Evolutionary conservation across 352 stramenopile species (phyloP).

Genomic region (Phytophthora citrophthora): DNA sequence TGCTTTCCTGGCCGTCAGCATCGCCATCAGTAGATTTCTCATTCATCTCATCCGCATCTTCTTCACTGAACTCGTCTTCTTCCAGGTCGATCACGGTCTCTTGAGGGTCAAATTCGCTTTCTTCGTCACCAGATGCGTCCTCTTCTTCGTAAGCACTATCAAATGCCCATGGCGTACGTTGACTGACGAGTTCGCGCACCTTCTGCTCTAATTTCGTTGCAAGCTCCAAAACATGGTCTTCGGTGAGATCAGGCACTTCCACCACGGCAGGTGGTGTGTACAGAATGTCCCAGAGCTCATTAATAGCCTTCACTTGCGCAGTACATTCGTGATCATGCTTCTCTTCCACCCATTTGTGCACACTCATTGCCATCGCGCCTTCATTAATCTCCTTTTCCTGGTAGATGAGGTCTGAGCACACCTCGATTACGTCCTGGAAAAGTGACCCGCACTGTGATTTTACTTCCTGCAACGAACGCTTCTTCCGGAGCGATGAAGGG

Average conservation of each 20-base stretch:
- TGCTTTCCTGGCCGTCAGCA: constrained; percentile 14
- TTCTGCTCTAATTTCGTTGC: constrained; percentile 49
- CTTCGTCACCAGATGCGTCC: constrained; percentile 22
- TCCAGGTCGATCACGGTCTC: constrained; percentile 27
- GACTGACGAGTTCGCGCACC: constrained; percentile 49
- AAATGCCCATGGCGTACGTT: constrained; percentile 75
- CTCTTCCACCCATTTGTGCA: constrained; percentile 88
- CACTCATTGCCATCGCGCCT: constrained; percentile 88
- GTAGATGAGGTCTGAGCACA: constrained; percentile 89
- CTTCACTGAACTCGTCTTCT: constrained; percentile 18
- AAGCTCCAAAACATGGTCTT: constrained; percentile 55
- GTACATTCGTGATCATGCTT: constrained; percentile 71
- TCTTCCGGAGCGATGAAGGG: constrained; percentile 56
- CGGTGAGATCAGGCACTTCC: constrained; percentile 64
- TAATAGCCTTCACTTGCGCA: constrained; percentile 76
- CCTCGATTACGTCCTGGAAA: constrained; percentile 87
- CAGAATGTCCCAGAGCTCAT: constrained; percentile 71
- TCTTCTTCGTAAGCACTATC: constrained; percentile 33
- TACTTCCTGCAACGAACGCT: constrained; percentile 70
- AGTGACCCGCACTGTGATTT: constrained; percentile 77
- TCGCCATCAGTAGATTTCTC: constrained; percentile 8
- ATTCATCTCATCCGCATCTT: constrained; percentile 26
- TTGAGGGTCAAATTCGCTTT: constrained; percentile 24
- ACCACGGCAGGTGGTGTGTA: constrained; percentile 73
- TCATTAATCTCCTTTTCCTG: constrained; percentile 71